Evolutionary conservation across 768 basidiomycete species (phyloP).

Genomic region (Suillus ampliporus): DNA sequence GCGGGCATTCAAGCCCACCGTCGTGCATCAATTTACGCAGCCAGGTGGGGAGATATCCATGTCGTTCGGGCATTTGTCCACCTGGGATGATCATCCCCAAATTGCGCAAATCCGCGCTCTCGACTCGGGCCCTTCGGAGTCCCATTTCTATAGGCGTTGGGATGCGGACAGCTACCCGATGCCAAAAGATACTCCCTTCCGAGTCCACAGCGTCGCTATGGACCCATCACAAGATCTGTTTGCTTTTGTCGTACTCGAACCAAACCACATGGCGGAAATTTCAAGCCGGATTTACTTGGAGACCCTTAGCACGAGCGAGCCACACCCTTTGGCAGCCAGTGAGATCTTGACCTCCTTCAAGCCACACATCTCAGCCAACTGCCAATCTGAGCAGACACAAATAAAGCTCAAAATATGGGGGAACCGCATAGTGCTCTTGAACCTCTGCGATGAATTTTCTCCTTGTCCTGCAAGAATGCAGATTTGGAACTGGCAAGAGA

Average conservation of each 20-base stretch:
- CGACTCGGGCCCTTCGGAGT: neutral
- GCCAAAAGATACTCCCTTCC: neutral
- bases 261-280: constrained; percentile 6
- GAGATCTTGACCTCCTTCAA: constrained; percentile 2
- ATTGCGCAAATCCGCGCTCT: constrained; percentile 3
- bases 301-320: constrained; percentile 4
- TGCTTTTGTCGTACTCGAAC: neutral
- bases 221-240: constrained; percentile 1
- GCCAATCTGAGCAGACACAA: neutral
- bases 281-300: constrained; percentile 4
- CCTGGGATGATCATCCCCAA: neutral
- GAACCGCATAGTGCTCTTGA: neutral
- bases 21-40: neutral
- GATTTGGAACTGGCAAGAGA: constrained; percentile 6
- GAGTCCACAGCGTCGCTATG: neutral
- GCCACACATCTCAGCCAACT: constrained; percentile 2
- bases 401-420: constrained; percentile 3
- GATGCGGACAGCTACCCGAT: neutral
- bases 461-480: constrained; percentile 1
- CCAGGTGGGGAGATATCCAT: constrained; percentile 2
- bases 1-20: neutral
- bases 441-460: neutral
- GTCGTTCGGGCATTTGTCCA: neutral
- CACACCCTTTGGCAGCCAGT: constrained; percentile 3
- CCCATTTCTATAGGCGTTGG: neutral